A percentile compares a stretch with the other conserved stretches of the same genome.
These are phyloP conservation scores for Populus alba DNA, from an alignment of 345 rosid species.

Conservation along the genomic window DNA sequence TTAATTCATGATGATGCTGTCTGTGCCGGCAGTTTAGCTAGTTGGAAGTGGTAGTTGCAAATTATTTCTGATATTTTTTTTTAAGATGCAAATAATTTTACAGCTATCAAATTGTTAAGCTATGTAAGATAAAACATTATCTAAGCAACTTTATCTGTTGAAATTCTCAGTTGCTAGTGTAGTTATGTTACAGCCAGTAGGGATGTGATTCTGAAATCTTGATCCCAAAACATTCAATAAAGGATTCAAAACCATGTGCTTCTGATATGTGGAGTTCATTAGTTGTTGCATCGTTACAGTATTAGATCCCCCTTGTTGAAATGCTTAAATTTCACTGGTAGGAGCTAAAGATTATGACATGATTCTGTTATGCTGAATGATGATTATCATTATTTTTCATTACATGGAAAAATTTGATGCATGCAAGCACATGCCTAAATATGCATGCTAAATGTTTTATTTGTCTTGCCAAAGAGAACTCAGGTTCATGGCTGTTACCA, in stretches of 20 bases:
- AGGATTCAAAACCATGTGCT: too few species aligned
- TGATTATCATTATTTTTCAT: background rate
- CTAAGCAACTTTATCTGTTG: too few species aligned
- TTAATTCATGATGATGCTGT: background rate
- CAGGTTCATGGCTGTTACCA: slow-evolving; percentile 76
- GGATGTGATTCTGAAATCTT: too few species aligned
- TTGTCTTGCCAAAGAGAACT: slow-evolving; percentile 15
- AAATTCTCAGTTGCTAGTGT: too few species aligned
- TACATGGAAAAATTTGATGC: too few species aligned
- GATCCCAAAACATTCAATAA: too few species aligned
- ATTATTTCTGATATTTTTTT: background rate
- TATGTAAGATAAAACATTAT: too few species aligned
- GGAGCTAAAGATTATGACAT: background rate
- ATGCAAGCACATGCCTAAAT: background rate
- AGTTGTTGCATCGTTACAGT: too few species aligned
- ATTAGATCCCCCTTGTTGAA: background rate
- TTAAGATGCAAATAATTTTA: background rate
- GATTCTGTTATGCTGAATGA: background rate
- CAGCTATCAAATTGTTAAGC: too few species aligned
- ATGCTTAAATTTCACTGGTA: background rate
- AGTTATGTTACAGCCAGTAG: too few species aligned
- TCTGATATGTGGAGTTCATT: too few species aligned
- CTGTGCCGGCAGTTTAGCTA: background rate
- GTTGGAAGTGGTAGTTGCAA: background rate
- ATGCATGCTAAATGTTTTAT: background rate